Percentiles rank a stretch among this genome's conserved stretches.
Conservation (phyloP, 441 rosid species). For the Euphorbia schlechtendalii region DNA sequence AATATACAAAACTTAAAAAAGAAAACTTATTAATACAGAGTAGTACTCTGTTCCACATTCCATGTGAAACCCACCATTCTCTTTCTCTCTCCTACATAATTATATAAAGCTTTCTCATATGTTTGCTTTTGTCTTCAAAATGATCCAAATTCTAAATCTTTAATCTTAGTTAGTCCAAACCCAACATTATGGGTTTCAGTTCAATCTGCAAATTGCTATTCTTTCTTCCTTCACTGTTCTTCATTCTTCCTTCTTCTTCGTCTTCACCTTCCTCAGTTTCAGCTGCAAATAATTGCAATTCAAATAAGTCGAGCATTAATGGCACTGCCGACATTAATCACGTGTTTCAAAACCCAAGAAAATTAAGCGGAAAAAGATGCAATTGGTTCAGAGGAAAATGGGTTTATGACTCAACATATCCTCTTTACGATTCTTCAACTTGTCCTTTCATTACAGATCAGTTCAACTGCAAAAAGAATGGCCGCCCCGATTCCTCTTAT, state of each 20-base stretch:
- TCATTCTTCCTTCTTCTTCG: not conserved
- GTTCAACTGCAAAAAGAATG: conserved; percentile 72
- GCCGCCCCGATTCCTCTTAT: conserved; percentile 62
- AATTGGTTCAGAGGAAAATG: conserved; percentile 68
- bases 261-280: too few species aligned
- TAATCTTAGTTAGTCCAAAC: not conserved
- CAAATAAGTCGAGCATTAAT: not conserved
- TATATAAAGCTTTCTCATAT: conserved; percentile 19
- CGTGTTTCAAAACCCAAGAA: not conserved
- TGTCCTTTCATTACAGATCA: conserved; percentile 80
- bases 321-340: not conserved
- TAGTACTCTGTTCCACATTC: conserved; percentile 13
- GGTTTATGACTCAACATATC: conserved; percentile 70
- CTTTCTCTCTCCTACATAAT: conserved; percentile 13
- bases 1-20: too few species aligned
- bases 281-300: not conserved
- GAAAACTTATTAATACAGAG: not conserved
- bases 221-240: conserved; percentile 29
- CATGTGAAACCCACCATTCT: conserved; percentile 22
- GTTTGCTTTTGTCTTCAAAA: conserved; percentile 22
- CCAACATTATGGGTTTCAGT: conserved; percentile 11
- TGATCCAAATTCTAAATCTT: not conserved
- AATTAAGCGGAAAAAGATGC: conserved; percentile 26
- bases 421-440: conserved; percentile 52
- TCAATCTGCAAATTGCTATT: conserved; percentile 28